These are phyloP conservation scores for Geranium rotundifolium DNA, from an alignment of 345 rosid species.

Conservation along the genomic window DNA sequence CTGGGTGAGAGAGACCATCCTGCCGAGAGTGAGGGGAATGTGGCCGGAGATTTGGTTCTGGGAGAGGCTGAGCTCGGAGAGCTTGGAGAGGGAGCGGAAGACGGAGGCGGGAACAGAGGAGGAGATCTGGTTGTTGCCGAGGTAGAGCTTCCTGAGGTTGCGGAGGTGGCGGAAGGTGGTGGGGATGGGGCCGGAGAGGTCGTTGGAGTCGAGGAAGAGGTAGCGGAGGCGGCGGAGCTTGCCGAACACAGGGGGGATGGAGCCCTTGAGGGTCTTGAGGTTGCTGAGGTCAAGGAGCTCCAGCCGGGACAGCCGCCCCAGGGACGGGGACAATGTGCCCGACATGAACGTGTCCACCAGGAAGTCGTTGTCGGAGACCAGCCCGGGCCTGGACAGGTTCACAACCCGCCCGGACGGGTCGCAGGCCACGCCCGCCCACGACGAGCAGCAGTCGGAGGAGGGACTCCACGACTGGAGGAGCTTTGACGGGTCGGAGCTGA, in stretches of 20 bases:
- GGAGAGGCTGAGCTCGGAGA: conserved; percentile 38
- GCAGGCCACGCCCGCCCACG: conserved; percentile 46
- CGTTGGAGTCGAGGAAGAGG: conserved; percentile 42
- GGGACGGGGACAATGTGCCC: conserved; percentile 37
- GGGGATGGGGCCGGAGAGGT: conserved; percentile 36
- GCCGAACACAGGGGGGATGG: conserved; percentile 34
- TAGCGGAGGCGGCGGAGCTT: conserved; percentile 16
- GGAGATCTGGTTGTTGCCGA: conserved; percentile 28
- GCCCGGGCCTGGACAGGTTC: conserved; percentile 33
- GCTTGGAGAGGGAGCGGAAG: conserved; percentile 17
- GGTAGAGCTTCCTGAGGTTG: conserved; percentile 23
- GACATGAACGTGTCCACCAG: conserved; percentile 32
- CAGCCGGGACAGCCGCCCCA: conserved; percentile 38
- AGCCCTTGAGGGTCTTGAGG: conserved; percentile 38
- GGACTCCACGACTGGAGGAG: conserved; percentile 31
- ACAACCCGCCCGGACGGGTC: conserved; percentile 32
- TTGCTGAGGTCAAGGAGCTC: conserved; percentile 39
- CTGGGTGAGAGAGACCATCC: conserved; percentile 19
- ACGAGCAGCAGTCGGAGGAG: conserved; percentile 40
- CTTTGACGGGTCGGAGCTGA: conserved; percentile 41
- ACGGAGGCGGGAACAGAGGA: conserved; percentile 23
- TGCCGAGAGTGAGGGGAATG: conserved; percentile 28
- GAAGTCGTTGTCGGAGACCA: conserved; percentile 19
- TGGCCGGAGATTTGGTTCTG: conserved; percentile 30
- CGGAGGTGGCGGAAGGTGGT: conserved; percentile 20